phyloP scores from a whole-genome alignment of 768 basidiomycete species.

The Mycena albidolilacea region DNA sequence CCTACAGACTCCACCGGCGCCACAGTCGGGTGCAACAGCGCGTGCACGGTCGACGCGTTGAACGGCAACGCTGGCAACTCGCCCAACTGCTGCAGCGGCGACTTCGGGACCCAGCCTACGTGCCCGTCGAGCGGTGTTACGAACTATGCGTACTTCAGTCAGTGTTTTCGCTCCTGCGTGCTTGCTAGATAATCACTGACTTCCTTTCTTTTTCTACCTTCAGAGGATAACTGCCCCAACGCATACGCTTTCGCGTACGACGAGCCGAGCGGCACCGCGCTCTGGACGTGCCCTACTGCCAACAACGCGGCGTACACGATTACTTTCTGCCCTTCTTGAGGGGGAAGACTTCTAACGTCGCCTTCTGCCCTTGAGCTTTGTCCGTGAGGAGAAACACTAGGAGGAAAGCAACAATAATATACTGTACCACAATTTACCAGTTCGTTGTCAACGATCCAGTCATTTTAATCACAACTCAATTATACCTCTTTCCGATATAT shows the following conservation, averaged over 20 bases:
- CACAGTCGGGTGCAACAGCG: constrained; percentile 49
- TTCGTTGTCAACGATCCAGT: too few species aligned
- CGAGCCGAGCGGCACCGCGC: constrained; percentile 60
- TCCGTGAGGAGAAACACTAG: too few species aligned
- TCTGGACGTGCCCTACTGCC: constrained; percentile 56
- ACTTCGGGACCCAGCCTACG: constrained; percentile 33
- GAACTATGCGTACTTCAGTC: constrained; percentile 42
- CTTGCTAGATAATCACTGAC: not conserved
- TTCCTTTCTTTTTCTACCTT: not conserved
- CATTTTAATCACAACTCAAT: too few species aligned
- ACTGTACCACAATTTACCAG: too few species aligned
- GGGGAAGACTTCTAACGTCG: too few species aligned
- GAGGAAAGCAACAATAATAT: too few species aligned
- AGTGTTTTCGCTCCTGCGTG: not conserved
- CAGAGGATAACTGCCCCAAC: constrained; percentile 52
- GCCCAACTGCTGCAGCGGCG: constrained; percentile 39
- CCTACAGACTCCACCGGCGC: constrained; percentile 56
- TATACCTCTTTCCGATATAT: too few species aligned
- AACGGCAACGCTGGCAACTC: constrained; percentile 25
- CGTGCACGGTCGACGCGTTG: constrained; percentile 41
- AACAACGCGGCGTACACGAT: constrained; percentile 50
- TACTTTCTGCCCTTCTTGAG: constrained; percentile 40
- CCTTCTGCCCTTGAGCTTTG: too few species aligned
- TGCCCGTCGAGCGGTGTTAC: constrained; percentile 40
- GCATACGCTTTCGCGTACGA: constrained; percentile 65